Conservation (phyloP, 148 eudicot species). For the Camellia granthamiana region DNA sequence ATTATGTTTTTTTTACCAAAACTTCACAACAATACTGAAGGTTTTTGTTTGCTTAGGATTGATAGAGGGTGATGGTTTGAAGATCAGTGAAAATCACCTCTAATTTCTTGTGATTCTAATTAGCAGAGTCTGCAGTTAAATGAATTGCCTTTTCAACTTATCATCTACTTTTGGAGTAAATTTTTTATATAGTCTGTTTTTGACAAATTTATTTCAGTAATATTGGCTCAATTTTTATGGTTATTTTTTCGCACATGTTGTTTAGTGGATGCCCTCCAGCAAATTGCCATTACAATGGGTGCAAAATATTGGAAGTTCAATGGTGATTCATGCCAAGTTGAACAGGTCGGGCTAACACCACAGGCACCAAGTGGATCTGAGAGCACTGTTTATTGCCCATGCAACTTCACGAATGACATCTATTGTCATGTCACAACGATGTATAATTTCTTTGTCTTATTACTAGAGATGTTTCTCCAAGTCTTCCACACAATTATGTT, state of each 20-base stretch:
- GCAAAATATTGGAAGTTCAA: constrained; percentile 54
- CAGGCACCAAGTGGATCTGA: constrained; percentile 30
- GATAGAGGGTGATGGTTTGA: not conserved
- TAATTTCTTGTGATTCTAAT: not conserved
- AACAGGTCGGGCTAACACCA: constrained; percentile 32
- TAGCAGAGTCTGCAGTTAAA: not conserved
- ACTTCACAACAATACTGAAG: too few relatives aligned
- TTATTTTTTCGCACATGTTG: not conserved
- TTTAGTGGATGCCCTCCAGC: constrained; percentile 48
- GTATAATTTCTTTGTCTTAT: constrained; percentile 31
- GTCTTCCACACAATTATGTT: not conserved
- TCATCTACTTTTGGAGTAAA: not conserved
- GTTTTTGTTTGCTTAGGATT: too few relatives aligned
- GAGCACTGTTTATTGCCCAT: constrained; percentile 42
- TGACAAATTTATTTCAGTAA: too few relatives aligned
- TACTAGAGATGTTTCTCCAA: not conserved
- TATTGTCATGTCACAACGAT: constrained; percentile 54
- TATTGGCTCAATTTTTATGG: not conserved
- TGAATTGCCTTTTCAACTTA: too few relatives aligned
- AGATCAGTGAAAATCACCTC: not conserved
- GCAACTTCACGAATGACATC: constrained; percentile 39
- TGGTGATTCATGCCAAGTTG: constrained; percentile 38
- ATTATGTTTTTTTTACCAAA: too few relatives aligned
- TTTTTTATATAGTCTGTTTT: not conserved
- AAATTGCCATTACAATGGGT: constrained; percentile 47